Conservation (phyloP, 2,329 filamentous ascomycete species). For the Beauveria caledonica region DNA sequence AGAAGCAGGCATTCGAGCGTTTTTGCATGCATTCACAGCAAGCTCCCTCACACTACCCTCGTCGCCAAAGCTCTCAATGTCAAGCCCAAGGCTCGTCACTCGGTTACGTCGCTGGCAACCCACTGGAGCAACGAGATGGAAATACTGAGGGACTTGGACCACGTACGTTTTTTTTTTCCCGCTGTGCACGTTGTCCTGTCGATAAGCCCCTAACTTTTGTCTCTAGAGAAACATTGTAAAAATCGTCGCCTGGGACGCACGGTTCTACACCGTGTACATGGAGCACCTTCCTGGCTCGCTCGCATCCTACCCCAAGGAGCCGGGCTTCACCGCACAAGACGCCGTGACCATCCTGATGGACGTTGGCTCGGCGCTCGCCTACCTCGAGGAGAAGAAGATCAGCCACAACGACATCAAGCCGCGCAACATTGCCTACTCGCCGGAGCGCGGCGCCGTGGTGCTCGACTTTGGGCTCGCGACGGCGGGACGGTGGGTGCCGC, state of each 20-base stretch:
- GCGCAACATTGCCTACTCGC: constrained; percentile 13
- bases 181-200: too few species aligned
- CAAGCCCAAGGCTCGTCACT: neutral
- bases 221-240: neutral
- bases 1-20: neutral
- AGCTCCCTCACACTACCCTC: neutral
- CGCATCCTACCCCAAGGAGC: neutral
- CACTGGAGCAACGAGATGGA: constrained; percentile 1
- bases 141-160: neutral
- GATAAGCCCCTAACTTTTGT: too few species aligned
- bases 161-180: neutral
- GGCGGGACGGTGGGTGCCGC: constrained; percentile 24
- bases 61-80: constrained; percentile 6
- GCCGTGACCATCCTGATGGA: neutral
- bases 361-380: constrained; percentile 7
- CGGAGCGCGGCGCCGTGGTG: constrained; percentile 11
- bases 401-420: constrained; percentile 16
- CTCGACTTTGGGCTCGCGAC: constrained; percentile 12
- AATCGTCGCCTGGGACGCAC: neutral
- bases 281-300: constrained; percentile 3
- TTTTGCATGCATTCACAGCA: constrained; percentile 4
- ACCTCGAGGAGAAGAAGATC: constrained; percentile 7
- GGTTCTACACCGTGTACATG: constrained; percentile 2
- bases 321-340: neutral
- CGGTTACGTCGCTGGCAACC: neutral